Percentiles rank a stretch among this genome's conserved stretches.
Evolutionary conservation across 768 basidiomycete species (phyloP).

Genomic region (Kwoniella shandongensis): DNA sequence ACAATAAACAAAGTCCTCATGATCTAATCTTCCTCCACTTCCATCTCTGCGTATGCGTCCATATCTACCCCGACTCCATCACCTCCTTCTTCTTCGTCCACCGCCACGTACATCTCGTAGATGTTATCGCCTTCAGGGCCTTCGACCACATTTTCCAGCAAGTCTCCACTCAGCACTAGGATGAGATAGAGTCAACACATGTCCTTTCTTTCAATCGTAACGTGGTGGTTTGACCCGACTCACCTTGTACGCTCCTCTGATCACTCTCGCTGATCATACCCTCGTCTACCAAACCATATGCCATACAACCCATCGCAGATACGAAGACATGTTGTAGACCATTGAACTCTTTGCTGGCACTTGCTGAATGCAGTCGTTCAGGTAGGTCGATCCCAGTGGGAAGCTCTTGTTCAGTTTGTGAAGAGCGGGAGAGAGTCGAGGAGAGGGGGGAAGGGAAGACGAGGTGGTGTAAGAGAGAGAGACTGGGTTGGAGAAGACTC

Average conservation of each 20-base stretch:
- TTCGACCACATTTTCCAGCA: slow-evolving; percentile 48
- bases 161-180: slow-evolving; percentile 49
- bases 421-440: slow-evolving; percentile 13
- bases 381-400: slow-evolving; percentile 28
- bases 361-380: slow-evolving; percentile 15
- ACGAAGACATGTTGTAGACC: slow-evolving; percentile 45
- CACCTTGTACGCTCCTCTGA: slow-evolving; percentile 25
- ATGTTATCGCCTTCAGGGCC: slow-evolving; percentile 51
- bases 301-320: slow-evolving; percentile 39
- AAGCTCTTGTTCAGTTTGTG: slow-evolving; percentile 2
- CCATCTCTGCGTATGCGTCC: slow-evolving; percentile 3
- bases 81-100: slow-evolving; percentile 23
- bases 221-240: background rate
- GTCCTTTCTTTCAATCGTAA: too few species aligned
- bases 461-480: slow-evolving; percentile 34
- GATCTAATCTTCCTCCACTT: background rate
- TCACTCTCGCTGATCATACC: slow-evolving; percentile 15
- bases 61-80: background rate
- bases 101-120: slow-evolving; percentile 44
- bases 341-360: slow-evolving; percentile 37
- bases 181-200: too few species aligned
- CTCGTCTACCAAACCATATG: slow-evolving; percentile 38
- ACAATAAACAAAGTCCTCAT: too few species aligned
- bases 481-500: slow-evolving; percentile 19
- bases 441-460: slow-evolving; percentile 28